Evolutionary conservation across 305 asterid species (phyloP), one percentile per base, ranked within the genome.

Genomic region (Solanum chacoense): DNA sequence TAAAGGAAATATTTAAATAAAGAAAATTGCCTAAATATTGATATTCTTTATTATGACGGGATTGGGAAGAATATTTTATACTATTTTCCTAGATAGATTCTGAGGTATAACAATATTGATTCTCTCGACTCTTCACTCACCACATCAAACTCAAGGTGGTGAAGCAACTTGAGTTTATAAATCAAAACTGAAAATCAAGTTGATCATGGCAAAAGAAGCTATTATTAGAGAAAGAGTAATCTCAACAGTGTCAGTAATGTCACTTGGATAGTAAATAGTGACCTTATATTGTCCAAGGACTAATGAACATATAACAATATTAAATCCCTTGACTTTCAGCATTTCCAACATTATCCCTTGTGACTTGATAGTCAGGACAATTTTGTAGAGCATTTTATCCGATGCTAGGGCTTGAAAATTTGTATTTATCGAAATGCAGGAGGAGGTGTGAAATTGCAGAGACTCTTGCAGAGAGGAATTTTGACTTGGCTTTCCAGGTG

Each of bases 401-500:
- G 12, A 36, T 77, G 84, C 63, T 37, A 37, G 59, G 84, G 84
- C 84, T 77, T 77, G 84, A 77, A 20, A 37, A 50, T 50, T 45
- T 50, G 20, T 83, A 20, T 45, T 31, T 83, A 71, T 83, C 32
- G 65, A 35, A 89, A 89, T 92, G 91, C 94, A 95, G 96, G 95
- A 94, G 99, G 92, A 95, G 99, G 94, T 95, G 99, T 92, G 94
- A 93, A 94, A 94, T 97, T 90, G 99, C 99, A 45, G 99, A 97
- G 90, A 93, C 98, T 90, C 98, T 97, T 90, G 98, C 94, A 89
- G 99, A 96, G 93, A 96, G 94, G 89, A 95, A 93, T 87, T 97
- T 97, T 88, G 99, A 95, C 93, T 93, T 97, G 93, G 99, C 99
- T 85, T 97, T 97, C 94, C 98, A 91, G 91, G 91, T 97, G 90